A percentile compares a stretch with the other conserved stretches of the same genome.
phyloP scores from a whole-genome alignment of 208 protist genomes.

The Leishmania tarentolae region DNA sequence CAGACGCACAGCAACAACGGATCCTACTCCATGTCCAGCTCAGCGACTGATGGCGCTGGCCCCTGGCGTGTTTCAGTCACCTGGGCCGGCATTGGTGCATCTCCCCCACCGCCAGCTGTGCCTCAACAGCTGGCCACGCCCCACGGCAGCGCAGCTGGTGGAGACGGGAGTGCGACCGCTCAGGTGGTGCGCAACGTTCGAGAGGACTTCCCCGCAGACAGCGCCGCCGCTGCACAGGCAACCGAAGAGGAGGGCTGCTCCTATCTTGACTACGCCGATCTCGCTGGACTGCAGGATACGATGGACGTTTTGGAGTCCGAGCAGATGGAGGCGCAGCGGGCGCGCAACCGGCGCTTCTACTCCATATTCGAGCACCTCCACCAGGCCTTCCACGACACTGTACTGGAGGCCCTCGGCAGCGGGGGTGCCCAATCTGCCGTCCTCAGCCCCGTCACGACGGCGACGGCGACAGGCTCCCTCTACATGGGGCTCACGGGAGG shows the following conservation, averaged over 20 bases:
- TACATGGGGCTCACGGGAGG: conserved; percentile 9
- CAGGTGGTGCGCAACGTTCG: background rate
- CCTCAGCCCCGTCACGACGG: background rate
- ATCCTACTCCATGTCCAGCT: background rate
- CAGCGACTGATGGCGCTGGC: background rate
- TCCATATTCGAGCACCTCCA: conserved; percentile 59
- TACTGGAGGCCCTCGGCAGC: conserved; percentile 18
- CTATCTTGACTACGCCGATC: conserved; percentile 35
- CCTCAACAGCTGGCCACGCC: background rate
- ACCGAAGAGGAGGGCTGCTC: conserved; percentile 33
- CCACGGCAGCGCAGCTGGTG: background rate
- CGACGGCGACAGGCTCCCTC: background rate
- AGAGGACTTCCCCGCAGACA: background rate
- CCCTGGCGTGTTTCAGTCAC: background rate
- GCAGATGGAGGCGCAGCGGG: conserved; percentile 40
- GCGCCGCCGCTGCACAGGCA: background rate
- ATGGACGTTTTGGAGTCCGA: conserved; percentile 36
- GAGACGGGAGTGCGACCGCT: background rate
- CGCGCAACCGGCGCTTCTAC: conserved; percentile 49
- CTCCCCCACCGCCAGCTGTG: background rate
- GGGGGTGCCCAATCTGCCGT: background rate
- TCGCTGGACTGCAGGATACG: conserved; percentile 21
- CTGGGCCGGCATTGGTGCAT: conserved; percentile 6
- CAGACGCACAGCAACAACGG: background rate
- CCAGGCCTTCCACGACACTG: conserved; percentile 33